phyloP scores from a whole-genome alignment of 106 monocot species.

The Acanthochlamys bracteata region DNA sequence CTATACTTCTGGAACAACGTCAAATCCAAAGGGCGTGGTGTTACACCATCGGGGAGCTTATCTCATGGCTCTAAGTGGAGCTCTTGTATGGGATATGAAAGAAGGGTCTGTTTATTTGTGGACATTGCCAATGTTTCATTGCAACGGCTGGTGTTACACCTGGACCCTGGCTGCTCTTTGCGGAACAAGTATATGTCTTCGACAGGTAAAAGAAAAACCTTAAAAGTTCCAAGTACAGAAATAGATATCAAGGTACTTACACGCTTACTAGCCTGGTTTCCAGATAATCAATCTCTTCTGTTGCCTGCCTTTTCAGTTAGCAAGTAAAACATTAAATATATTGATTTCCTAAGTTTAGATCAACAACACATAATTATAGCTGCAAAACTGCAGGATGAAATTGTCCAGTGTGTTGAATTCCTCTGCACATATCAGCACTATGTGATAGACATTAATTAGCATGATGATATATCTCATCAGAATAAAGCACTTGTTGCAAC shows the following conservation, averaged over 20 bases:
- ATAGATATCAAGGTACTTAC: not conserved
- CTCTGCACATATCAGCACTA: no score
- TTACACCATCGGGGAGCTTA: constrained; percentile 92
- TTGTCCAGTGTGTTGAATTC: no score
- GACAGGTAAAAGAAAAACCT: constrained; percentile 79
- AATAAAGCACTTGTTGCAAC: no score
- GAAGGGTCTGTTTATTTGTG: constrained; percentile 85
- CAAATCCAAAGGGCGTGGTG: constrained; percentile 91
- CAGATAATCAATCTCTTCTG: no score
- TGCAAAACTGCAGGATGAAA: no score
- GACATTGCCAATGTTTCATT: constrained; percentile 96
- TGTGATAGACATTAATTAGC: no score
- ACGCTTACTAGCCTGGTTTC: no score
- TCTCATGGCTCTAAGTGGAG: constrained; percentile 71
- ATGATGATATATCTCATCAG: no score
- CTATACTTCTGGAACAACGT: constrained; percentile 95
- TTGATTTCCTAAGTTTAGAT: no score
- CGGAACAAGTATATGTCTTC: constrained; percentile 87
- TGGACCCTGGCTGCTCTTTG: constrained; percentile 86
- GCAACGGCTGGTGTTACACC: constrained; percentile 90
- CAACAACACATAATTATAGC: no score
- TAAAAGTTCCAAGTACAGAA: not conserved
- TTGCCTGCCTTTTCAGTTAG: no score
- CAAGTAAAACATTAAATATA: no score
- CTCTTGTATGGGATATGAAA: constrained; percentile 75